Evolutionary conservation across 305 asterid genomes (phyloP), one percentile per base, ranked within the genome.

Genomic region (Fraxinus platypoda): DNA sequence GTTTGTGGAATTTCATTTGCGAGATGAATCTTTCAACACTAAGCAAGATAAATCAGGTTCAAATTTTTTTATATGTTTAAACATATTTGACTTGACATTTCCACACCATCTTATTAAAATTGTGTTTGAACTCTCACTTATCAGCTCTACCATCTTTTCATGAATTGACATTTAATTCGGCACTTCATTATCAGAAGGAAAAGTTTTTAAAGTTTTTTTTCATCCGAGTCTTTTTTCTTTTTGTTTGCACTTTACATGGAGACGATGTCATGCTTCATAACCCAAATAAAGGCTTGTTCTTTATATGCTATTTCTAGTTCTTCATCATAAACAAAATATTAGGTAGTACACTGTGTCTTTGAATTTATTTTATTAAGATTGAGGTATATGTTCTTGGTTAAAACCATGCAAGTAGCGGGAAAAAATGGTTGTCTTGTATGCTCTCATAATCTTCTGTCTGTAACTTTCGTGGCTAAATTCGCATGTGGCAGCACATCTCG

Each of bases 1-100:
- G 26, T 8, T 62, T 62, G 26, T 23, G 17, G 72, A 62, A 62
- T 62, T 21, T 62, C 72, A 62, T 62, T 83, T 84, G 38, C 80
- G 76, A 0, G 89, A 84, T 59, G 90, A 88, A 68, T 77, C 86
- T 76, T 26, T 83, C 79, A 79, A 77, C 77, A 21, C 85, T 72
- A 81, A 70, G 72, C 88, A 35, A 31, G 89, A 87, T 72, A 86
- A 82, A 84, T 77, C 90, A 84, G 93, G 97, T 92, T n/a, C 79
- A 76, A 38, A 76, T 68, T 75, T 76, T 84, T 37, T 71, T 68
- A 26, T 77, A 25, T 54, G 52, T 9, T 76, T 38, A 68, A 62
- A 62, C 41, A 66, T 43, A 7, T 73, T 11, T 64, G 43, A 74
- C 34, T 35, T 66, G 57, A 52, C n/a, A n/a, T 23, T 30, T 46